A percentile compares a stretch with the other conserved stretches of the same genome.
Conservation (phyloP, 352 stramenopile genomes). For the Phytophthora quininea region DNA sequence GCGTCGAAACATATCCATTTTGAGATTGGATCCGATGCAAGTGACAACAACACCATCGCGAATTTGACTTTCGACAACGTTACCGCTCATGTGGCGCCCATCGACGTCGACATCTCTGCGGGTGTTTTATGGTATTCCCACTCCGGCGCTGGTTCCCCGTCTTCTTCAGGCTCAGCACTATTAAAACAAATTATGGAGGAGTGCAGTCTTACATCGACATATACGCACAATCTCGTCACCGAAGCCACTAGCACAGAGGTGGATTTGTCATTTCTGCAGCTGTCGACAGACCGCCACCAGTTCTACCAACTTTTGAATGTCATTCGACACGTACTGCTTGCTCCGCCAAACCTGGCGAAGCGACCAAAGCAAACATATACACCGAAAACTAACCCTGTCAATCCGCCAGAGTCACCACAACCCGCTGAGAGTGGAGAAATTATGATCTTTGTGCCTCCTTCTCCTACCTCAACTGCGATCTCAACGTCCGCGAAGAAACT, state of each 20-base stretch:
- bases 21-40: conserved; percentile 63
- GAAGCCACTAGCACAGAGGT: conserved; percentile 56
- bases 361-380: conserved; percentile 37
- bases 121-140: conserved; percentile 80
- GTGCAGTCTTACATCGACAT: conserved; percentile 66
- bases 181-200: conserved; percentile 84
- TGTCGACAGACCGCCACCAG: conserved; percentile 77
- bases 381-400: conserved; percentile 12
- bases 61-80: conserved; percentile 75
- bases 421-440: conserved; percentile 39
- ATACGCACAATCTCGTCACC: conserved; percentile 51
- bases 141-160: conserved; percentile 6
- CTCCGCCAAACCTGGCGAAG: conserved; percentile 52
- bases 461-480: conserved; percentile 17
- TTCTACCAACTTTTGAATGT: conserved; percentile 88
- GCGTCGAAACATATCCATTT: conserved; percentile 83
- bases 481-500: conserved; percentile 58
- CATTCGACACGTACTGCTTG: conserved; percentile 72
- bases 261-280: conserved; percentile 73
- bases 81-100: conserved; percentile 69
- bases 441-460: conserved; percentile 29
- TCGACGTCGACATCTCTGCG: conserved; percentile 76
- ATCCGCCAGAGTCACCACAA: conserved; percentile 13
- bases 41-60: conserved; percentile 51
- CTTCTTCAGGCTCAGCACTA: conserved; percentile 36